Base-by-base conservation (phyloP, 2,329 filamentous ascomycete genomes). In the Cercospora sojina region DNA sequence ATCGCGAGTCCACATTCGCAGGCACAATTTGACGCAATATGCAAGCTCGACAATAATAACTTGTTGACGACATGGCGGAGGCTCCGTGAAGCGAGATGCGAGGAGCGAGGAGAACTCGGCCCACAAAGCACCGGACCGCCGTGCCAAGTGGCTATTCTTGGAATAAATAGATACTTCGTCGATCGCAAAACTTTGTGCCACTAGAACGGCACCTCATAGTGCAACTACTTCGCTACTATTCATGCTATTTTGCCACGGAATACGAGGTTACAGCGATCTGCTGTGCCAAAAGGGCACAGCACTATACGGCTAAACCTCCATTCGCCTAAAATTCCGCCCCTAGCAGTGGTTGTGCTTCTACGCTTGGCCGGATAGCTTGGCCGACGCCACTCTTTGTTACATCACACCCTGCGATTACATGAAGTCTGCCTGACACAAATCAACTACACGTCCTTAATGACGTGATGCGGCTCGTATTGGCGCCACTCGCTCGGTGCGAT, bases 121-220 rank as follows among this genome's bases (percentile, higher is more conserved):
- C 47, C 47, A 27, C 47, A 27, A 51, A 27, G 20, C 23, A 16
- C 47, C 47, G 47, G 47, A 51, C 47, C 47, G 47, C 47, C 47
- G 47, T 25, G 47, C 53, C 53, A 57, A n/a, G 53, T 47, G 10
- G 16, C 59, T 62, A 62, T 62, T 62, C 59, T 62, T 55, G 59
- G 59, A 62, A 32, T n/a, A n/a, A n/a, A n/a, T n/a, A n/a, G n/a
- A n/a, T 53, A n/a, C 41, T 53, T 35, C 29, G 43, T 62, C 59
- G 59, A 62, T 62, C 59, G 18, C 59, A 27, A 41, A 29, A 53
- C 59, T 38, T 62, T 51, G 47, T 51, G 31, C 59, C 25, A 27
- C 23, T 31, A 12, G 47, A 16, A 62, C n/a, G 27, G 55, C 32
- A 62, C 59, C 59, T 62, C 29, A n/a, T 32, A 38, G 5, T 53